Evolutionary conservation across 1,139 yeast species (phyloP), one percentile per base, ranked within the genome.

Genomic region (Geotrichum carabidarum): DNA sequence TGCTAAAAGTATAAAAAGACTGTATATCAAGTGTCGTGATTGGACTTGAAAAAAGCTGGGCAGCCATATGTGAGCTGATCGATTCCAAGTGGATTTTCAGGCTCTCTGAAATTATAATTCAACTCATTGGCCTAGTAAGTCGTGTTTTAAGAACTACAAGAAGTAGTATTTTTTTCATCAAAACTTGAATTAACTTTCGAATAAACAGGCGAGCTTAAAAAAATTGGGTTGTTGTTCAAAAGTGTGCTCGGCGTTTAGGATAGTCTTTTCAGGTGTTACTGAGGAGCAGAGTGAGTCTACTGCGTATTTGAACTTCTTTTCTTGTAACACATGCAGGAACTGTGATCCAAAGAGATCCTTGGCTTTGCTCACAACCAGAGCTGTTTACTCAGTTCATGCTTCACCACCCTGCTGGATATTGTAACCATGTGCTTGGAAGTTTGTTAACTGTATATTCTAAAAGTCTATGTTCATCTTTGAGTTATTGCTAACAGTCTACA

Each of bases 331-430:
- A 17, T 18, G 14, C 15, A 50, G 53, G 43, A 36, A 11, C 11
- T 14, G 35, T 31, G 8, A 27, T 46, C 2, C 34, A 35, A 27
- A 46, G 41, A 14, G 54, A 51, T 34, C 9, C 11, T 17, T 51
- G 54, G 54, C 18, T 51, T 12, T 36, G 44, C 8, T 11, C 43
- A 1, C 9, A 42, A 7, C 30, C 38, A 8, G 50, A 27, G 27
- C 15, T 35, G 31, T 37, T 15, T 14, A 15, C 44, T 7, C 45
- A 38, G 11, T 15, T 40, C n/a, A 44, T 46, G 47, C 22, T 51
- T 1, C 48, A 44, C 40, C 41, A 51, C 17, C 50, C 48, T 5
- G 17, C 32, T 4, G 54, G 42, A 8, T 51, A 37, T 14, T 34
- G 35, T 15, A 22, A 36, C 9, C n/a, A 17, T 7, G 22, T 37